These are phyloP conservation scores for Globisporangium takayamanum DNA, from an alignment of 352 stramenopile species.

Conservation along the genomic window DNA sequence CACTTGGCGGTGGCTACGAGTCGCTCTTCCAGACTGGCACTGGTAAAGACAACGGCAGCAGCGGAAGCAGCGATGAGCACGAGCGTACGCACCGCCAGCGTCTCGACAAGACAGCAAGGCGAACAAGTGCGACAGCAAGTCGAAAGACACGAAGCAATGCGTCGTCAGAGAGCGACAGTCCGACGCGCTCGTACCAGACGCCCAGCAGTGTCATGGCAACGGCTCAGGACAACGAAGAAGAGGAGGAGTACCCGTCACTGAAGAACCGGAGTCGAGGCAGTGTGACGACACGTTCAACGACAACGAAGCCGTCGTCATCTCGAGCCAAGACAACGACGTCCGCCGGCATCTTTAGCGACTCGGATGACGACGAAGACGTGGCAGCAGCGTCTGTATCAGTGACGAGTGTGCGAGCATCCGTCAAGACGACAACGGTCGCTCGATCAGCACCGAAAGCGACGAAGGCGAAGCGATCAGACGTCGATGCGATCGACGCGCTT, in stretches of 20 bases:
- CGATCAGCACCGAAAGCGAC: constrained; percentile 2
- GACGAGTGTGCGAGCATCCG: neutral
- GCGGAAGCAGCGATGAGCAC: neutral
- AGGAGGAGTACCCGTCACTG: constrained; percentile 17
- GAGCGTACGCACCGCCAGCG: neutral
- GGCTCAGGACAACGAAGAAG: constrained; percentile 4
- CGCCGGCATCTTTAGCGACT: constrained; percentile 4
- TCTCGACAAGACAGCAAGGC: neutral
- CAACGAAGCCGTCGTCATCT: neutral
- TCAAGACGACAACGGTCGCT: constrained; percentile 3
- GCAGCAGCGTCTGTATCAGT: neutral
- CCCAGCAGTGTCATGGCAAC: neutral
- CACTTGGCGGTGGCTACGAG: constrained; percentile 41
- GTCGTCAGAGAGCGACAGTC: neutral
- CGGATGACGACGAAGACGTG: constrained; percentile 5
- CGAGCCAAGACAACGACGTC: neutral
- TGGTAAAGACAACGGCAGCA: constrained; percentile 10
- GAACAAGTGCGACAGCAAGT: neutral
- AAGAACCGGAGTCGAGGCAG: constrained; percentile 11
- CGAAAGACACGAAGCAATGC: neutral
- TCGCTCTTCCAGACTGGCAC: constrained; percentile 37
- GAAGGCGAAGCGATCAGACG: constrained; percentile 4
- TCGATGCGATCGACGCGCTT: constrained; percentile 61
- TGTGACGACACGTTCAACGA: neutral
- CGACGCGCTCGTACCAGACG: neutral